These are phyloP conservation scores for Diaporthe amygdali DNA, from an alignment of 2,329 filamentous ascomycete species.

Conservation along the genomic window DNA sequence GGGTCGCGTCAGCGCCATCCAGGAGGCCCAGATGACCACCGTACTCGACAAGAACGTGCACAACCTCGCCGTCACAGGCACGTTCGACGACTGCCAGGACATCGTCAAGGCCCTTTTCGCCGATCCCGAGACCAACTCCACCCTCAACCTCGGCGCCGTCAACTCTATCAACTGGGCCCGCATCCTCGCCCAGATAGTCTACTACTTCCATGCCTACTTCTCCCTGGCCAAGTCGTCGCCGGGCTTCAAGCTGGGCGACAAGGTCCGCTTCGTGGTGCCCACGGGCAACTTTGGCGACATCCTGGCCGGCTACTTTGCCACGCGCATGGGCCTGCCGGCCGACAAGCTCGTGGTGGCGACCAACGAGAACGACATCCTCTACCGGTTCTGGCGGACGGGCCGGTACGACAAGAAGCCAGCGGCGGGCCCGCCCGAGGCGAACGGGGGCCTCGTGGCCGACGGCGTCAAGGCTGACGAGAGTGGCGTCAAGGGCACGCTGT, in stretches of 20 bases:
- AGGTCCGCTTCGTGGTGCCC: conserved; percentile 85
- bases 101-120: conserved; percentile 93
- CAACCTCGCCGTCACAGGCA: conserved; percentile 87
- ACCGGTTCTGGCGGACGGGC: conserved; percentile 92
- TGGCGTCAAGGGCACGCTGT: conserved; percentile 88
- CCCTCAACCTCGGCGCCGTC: conserved; percentile 85
- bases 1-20: conserved; percentile 87
- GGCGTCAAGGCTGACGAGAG: conserved; percentile 68
- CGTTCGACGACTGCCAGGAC: conserved; percentile 97
- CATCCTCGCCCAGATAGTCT: conserved; percentile 95
- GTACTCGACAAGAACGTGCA: conserved; percentile 90
- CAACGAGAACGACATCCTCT: conserved; percentile 96
- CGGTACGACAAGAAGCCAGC: conserved; percentile 85
- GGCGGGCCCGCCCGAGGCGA: conserved; percentile 55
- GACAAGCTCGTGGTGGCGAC: conserved; percentile 92
- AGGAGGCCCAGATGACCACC: conserved; percentile 97
- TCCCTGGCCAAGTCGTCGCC: conserved; percentile 67
- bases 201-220: conserved; percentile 97
- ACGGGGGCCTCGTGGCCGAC: conserved; percentile 68
- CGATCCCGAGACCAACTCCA: conserved; percentile 82
- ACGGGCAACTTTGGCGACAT: conserved; percentile 98
- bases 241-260: conserved; percentile 67
- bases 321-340: conserved; percentile 64
- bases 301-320: conserved; percentile 88
- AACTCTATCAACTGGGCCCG: conserved; percentile 97